Percentiles rank a stretch among this genome's conserved stretches.
Evolutionary conservation across 768 basidiomycete species (phyloP).

Genomic region (Rhizopogon vesiculosus): DNA sequence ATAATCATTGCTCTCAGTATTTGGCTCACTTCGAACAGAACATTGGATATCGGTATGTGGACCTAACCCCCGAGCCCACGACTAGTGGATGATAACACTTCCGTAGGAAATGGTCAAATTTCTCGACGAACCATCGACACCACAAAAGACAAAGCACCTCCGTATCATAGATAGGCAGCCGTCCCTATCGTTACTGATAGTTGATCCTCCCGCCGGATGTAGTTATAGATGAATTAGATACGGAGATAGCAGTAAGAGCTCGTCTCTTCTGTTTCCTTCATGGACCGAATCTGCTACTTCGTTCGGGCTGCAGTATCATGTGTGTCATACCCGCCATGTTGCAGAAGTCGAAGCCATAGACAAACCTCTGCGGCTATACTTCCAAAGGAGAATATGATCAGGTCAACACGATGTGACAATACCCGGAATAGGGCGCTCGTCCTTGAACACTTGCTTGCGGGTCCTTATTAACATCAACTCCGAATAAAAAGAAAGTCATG

Average conservation of each 20-base stretch:
- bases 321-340: background rate
- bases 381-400: background rate
- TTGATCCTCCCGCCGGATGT: background rate
- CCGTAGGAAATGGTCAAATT: background rate
- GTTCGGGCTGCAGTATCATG: background rate
- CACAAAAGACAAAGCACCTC: background rate
- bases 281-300: background rate
- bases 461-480: background rate
- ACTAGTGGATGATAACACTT: background rate
- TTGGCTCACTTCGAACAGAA: slow-evolving; percentile 31
- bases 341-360: background rate
- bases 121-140: slow-evolving; percentile 1
- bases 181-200: background rate
- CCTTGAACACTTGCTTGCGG: background rate
- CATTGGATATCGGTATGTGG: background rate
- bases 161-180: background rate
- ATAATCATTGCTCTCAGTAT: slow-evolving; percentile 36
- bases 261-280: background rate
- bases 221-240: background rate
- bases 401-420: no score
- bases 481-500: background rate
- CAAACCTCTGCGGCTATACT: background rate
- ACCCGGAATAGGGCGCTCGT: background rate
- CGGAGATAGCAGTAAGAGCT: background rate
- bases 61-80: background rate